These are phyloP conservation scores for Astrephomene gubernaculifera DNA, from an alignment of 139 green algal genomes.

Conservation along the genomic window DNA sequence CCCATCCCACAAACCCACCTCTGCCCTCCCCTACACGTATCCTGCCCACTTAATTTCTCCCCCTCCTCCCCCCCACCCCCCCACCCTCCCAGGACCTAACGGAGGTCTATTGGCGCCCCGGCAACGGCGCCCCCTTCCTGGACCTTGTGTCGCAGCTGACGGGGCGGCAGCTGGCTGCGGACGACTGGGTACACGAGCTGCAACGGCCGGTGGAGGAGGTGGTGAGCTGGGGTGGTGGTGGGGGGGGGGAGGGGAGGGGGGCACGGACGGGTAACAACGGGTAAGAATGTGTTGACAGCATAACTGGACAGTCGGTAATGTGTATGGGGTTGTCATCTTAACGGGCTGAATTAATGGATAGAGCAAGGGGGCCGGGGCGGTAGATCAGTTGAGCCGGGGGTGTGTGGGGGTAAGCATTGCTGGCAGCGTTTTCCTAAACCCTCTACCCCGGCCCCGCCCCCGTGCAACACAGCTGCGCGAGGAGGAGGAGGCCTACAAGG, in stretches of 20 bases:
- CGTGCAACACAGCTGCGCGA: slow-evolving; percentile 48
- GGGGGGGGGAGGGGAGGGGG: not conserved
- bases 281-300: no score
- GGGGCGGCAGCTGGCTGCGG: slow-evolving; percentile 53
- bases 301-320: no score
- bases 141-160: slow-evolving; percentile 72
- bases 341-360: no score
- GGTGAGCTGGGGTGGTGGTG: slow-evolving; percentile 36
- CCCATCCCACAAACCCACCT: no score
- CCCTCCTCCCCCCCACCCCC: not conserved
- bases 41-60: not conserved
- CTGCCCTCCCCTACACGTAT: not conserved
- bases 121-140: slow-evolving; percentile 79
- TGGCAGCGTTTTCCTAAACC: no score
- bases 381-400: no score
- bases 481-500: slow-evolving; percentile 74
- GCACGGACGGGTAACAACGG: no score
- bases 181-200: slow-evolving; percentile 70
- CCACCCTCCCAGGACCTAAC: not conserved
- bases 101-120: slow-evolving; percentile 59
- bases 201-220: slow-evolving; percentile 45
- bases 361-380: no score
- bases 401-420: no score
- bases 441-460: not conserved
- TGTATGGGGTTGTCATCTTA: no score